phyloP scores from a whole-genome alignment of 1,284 basidiomycete species.

The Heimioporus punctisporus region DNA sequence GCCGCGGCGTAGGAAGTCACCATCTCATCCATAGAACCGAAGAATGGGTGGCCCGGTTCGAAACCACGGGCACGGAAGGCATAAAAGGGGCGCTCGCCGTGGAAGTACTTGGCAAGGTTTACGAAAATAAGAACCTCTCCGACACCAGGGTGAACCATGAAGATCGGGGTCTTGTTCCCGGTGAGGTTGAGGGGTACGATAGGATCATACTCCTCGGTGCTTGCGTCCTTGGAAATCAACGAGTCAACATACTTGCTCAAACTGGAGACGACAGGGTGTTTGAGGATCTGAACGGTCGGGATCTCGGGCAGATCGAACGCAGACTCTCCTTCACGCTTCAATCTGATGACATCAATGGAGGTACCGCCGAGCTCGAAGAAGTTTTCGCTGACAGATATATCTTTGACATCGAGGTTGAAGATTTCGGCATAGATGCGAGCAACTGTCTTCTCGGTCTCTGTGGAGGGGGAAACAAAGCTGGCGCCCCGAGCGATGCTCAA shows the following conservation, averaged over 20 bases:
- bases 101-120: constrained; percentile 42
- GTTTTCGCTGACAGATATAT: constrained; percentile 33
- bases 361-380: constrained; percentile 37
- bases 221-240: constrained; percentile 17
- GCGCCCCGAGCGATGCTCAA: constrained; percentile 26
- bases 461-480: constrained; percentile 25
- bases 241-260: constrained; percentile 32
- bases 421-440: constrained; percentile 31
- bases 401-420: constrained; percentile 19
- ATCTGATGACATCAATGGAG: constrained; percentile 32
- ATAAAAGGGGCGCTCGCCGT: constrained; percentile 44
- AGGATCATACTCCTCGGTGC: constrained; percentile 31
- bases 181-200: constrained; percentile 39
- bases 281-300: constrained; percentile 43
- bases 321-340: constrained; percentile 38
- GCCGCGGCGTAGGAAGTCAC: constrained; percentile 40
- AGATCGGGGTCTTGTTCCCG: constrained; percentile 44
- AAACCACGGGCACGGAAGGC: constrained; percentile 47
- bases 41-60: constrained; percentile 39
- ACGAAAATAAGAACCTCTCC: constrained; percentile 44
- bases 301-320: constrained; percentile 38
- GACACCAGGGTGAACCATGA: constrained; percentile 39
- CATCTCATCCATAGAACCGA: constrained; percentile 43
- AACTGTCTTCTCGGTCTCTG: constrained; percentile 28
- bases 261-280: constrained; percentile 38